Percentiles rank a stretch among this genome's conserved stretches.
phyloP scores from a whole-genome alignment of 2,329 filamentous ascomycete genomes.

The Macrophomina tecta region DNA sequence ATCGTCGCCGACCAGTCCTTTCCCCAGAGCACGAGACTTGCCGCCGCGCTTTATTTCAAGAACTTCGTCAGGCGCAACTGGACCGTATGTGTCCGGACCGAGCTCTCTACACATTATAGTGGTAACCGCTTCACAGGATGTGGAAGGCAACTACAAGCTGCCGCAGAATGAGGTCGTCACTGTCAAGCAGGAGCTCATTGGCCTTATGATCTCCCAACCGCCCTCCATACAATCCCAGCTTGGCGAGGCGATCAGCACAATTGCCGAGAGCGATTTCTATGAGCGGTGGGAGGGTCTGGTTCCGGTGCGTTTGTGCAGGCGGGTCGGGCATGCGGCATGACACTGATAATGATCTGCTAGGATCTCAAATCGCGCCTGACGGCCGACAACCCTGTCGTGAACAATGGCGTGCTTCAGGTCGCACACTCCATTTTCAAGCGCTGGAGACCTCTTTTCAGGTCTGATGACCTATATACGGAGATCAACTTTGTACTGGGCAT shows the following conservation, averaged over 20 bases:
- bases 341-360: conserved; percentile 45
- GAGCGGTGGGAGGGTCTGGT: conserved; percentile 95
- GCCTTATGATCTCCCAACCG: conserved; percentile 93
- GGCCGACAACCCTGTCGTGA: conserved; percentile 78
- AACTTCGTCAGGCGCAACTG: conserved; percentile 97
- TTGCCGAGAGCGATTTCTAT: conserved; percentile 98
- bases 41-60: conserved; percentile 94
- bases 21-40: conserved; percentile 79
- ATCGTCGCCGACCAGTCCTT: conserved; percentile 80
- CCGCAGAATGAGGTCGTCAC: conserved; percentile 79
- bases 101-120: not conserved
- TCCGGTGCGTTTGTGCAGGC: conserved; percentile 61
- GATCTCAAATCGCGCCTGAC: conserved; percentile 90
- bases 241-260: conserved; percentile 94
- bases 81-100: conserved; percentile 63
- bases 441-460: conserved; percentile 93
- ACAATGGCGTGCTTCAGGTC: conserved; percentile 93
- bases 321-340: not conserved
- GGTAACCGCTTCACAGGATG: conserved; percentile 62
- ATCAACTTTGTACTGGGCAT: conserved; percentile 92
- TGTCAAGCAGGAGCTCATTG: conserved; percentile 95
- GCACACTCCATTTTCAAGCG: conserved; percentile 97
- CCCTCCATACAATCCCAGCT: conserved; percentile 88
- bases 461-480: conserved; percentile 90
- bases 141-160: conserved; percentile 92